Base-by-base conservation (phyloP, 2,329 filamentous ascomycete species). In the Botrytis elliptica region DNA sequence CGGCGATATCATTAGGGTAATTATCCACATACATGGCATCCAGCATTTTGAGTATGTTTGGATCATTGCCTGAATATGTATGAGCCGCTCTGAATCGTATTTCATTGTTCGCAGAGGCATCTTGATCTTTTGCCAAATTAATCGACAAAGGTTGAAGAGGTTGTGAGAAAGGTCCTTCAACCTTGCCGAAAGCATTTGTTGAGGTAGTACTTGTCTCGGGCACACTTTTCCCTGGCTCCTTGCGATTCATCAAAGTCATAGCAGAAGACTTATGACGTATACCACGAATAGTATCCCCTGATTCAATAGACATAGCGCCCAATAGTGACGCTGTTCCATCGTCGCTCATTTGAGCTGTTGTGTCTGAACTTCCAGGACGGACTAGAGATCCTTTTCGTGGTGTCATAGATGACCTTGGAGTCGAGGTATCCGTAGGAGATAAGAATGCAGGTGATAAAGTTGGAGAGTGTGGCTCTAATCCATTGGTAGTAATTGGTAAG, bases 1-100 rank as follows among this genome's bases (percentile, higher is more conserved):
- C 89, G 62, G 86, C 82, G 64, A 91, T 84, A 76, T 92, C 89
- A 71, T 88, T 88, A 16, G 90, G 89, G 76, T 90, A 91, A 76
- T 91, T 91, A 74, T 92, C 89, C 40, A 90, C 86, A 79, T 95
- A 98, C 84, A 98, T 94, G 8, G 92, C 90, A 80, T 98, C 93
- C 6, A 99, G 83, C 88, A 92, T 91, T 79, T 87, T 88, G 66
- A 92, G 84, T 71, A 92, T 89, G 78, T 84, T 89, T 6, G 91
- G 90, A 75, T 92, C 90, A 73, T 92, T 94, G 1, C 96, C 96
- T 63, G 89, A 88, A 80, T 99, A 98, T 4, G 92, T 94, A 83
- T 98, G 95, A 59, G 90, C 91, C 4, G 88, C 87, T 74, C 86
- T 87, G 75, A 88, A 88, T 57, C 86, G 86, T 22, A 84, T 82